Evolutionary conservation across 441 rosid genomes (phyloP), one percentile per base, ranked within the genome.

Genomic region (Brassica balearica): DNA sequence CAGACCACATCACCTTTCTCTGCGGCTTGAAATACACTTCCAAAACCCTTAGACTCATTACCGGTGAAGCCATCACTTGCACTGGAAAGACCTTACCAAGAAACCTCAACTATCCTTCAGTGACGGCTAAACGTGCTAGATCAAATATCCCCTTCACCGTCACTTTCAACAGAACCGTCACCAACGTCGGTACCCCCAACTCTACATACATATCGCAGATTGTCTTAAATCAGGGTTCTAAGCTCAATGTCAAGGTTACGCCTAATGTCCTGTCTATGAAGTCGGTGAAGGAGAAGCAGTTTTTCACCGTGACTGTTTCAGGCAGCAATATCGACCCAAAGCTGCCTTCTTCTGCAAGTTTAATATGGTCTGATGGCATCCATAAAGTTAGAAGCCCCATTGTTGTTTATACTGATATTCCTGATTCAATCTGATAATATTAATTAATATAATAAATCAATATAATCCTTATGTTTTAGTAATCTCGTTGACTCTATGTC

Each of bases 331-430:
- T 8, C 8, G 17, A 22, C 15, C 1, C 0, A 2, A 3, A 2
- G 0, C 1, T 14, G 2, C 67, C 76, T 7, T 46, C 60, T 1
- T 83, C 92, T 43, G 82, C 83, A 5, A 63, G 71, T 10, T 20
- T 91, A 12, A 75, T 75, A 1, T 89, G 93, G 89, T 82, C 79
- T 2, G 91, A 91, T 66, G 81, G 73, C 0, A 59, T 11, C 9
- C 88, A 82, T 65, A 61, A 12, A 0, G 84, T 82, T 36, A 84
- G 85, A 75, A 88, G 87, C 34, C 86, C 88, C 20, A 69, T 86
- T 53, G 72, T 83, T 73, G 22, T 83, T 3, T 72, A 80, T 46
- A 72, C 68, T 53, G 7, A 3, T 20, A 8, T 56, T 56, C 10
- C 4, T 56, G 61, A 56, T 56, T 56, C 12, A 56, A 56, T 8